Conservation (phyloP, 768 basidiomycete genomes). For the Psilocybe sp. region DNA sequence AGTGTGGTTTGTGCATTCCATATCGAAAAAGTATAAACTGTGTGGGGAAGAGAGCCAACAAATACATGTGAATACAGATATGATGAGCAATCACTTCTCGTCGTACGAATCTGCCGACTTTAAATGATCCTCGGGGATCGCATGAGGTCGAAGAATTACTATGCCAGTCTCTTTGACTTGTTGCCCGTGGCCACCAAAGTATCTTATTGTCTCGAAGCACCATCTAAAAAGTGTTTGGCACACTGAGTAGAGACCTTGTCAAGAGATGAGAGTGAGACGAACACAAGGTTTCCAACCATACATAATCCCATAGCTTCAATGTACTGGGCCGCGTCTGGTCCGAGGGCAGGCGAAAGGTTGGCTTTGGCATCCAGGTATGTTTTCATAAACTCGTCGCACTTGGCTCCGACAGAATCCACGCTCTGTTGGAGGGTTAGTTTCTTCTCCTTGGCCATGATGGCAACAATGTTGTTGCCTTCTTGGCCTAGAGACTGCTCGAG, state of each 20-base stretch:
- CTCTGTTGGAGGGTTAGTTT: conserved; percentile 55
- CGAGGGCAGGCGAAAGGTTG: conserved; percentile 49
- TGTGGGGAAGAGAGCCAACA: background rate
- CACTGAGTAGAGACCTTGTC: background rate
- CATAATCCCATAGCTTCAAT: conserved; percentile 56
- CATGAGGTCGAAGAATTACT: conserved; percentile 39
- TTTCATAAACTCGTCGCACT: conserved; percentile 49
- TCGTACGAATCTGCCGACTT: conserved; percentile 36
- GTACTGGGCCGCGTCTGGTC: conserved; percentile 49
- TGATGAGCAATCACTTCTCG: conserved; percentile 26
- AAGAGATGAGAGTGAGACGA: conserved; percentile 4
- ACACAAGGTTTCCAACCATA: conserved; percentile 61
- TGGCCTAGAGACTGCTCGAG: conserved; percentile 69
- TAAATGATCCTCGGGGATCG: conserved; percentile 28
- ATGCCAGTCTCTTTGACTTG: conserved; percentile 50
- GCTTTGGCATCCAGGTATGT: conserved; percentile 44
- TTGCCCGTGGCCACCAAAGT: conserved; percentile 57
- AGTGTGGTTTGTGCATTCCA: conserved; percentile 10
- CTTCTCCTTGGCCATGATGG: conserved; percentile 60
- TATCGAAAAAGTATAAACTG: background rate
- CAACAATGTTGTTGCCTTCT: conserved; percentile 65
- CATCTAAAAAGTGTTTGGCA: conserved; percentile 32
- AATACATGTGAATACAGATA: background rate
- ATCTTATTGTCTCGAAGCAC: conserved; percentile 68
- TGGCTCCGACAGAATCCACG: conserved; percentile 50